Percentiles rank a stretch among this genome's conserved stretches.
These are phyloP conservation scores for Pinus tabuliformis DNA, from an alignment of 75 land plant genomes.

Conservation along the genomic window DNA sequence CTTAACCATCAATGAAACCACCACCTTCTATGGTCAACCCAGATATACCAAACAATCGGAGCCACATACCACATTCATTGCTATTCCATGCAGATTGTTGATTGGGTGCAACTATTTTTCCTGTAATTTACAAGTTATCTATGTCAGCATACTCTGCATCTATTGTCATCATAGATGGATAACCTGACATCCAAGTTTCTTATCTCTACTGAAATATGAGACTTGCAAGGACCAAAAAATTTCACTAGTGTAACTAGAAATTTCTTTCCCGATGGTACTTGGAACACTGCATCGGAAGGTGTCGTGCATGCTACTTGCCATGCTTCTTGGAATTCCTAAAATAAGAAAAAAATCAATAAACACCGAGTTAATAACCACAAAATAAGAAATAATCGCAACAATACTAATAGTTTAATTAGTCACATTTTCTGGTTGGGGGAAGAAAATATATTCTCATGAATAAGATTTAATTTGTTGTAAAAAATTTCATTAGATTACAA, in stretches of 20 bases:
- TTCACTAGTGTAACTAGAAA: constrained; percentile 24
- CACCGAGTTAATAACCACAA: no score
- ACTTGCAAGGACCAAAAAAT: constrained; percentile 44
- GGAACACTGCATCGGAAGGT: constrained; percentile 7
- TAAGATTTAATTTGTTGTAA: no score
- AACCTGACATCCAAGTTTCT: background rate
- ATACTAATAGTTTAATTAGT: no score
- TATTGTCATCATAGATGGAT: no score
- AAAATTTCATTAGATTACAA: no score
- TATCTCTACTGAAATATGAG: constrained; percentile 8
- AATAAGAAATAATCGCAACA: no score
- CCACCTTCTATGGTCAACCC: constrained; percentile 41
- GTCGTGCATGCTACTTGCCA: constrained; percentile 41
- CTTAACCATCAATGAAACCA: constrained; percentile 64
- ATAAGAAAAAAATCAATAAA: no score
- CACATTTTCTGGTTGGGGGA: no score
- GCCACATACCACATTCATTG: constrained; percentile 19
- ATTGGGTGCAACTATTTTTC: constrained; percentile 23
- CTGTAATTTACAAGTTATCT: no score
- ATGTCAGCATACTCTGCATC: no score
- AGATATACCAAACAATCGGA: constrained; percentile 31
- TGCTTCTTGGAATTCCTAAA: constrained; percentile 38
- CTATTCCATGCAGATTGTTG: constrained; percentile 1
- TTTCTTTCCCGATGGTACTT: constrained; percentile 21
- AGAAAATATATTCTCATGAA: no score